Evolutionary conservation across 176 grass and related monocot genomes (phyloP).

Genomic region (Poa pratensis): DNA sequence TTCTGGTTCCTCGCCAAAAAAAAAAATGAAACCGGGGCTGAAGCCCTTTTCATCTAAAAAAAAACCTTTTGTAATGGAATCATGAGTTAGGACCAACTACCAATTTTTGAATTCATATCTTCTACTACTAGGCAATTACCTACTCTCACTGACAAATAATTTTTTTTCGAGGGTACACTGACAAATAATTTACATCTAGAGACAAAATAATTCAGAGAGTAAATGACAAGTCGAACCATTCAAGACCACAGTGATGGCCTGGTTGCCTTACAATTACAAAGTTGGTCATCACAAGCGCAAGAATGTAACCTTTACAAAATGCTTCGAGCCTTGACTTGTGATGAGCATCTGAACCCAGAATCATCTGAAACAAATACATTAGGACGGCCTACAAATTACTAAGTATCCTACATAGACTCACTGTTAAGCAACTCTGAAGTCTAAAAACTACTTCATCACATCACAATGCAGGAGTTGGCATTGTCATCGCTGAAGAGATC

Average conservation of each 20-base stretch:
- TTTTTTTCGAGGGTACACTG: no score
- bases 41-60: no score
- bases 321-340: conserved; percentile 6
- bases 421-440: neutral
- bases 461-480: conserved; percentile 49
- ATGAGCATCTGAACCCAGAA: conserved; percentile 9
- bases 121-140: neutral
- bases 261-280: neutral
- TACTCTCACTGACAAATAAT: neutral
- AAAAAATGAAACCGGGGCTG: no score
- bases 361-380: neutral
- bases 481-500: conserved; percentile 60
- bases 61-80: neutral
- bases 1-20: no score
- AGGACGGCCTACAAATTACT: neutral
- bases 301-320: conserved; percentile 24
- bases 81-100: neutral
- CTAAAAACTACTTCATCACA: conserved; percentile 32
- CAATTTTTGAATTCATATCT: neutral
- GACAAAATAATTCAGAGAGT: neutral
- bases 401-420: neutral
- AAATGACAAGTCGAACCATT: neutral
- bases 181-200: neutral
- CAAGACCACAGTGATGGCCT: neutral
- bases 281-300: neutral